Evolutionary conservation across 192 early-diverging fungal species (phyloP).

Genomic region (Fimicolochytrium jonesii): DNA sequence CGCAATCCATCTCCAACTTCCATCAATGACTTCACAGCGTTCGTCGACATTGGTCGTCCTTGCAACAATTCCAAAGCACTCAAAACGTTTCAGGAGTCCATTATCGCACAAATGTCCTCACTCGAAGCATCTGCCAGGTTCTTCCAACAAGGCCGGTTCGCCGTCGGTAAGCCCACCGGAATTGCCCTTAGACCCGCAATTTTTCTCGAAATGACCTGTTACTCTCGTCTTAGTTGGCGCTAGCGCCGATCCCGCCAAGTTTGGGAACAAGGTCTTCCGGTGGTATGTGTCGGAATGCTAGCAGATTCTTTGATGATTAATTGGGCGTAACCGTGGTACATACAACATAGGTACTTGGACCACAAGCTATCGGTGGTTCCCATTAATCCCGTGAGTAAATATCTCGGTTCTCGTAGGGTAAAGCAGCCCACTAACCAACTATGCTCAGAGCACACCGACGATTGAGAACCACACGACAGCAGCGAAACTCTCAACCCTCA

Average conservation of each 20-base stretch:
- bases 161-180: neutral
- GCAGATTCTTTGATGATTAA: neutral
- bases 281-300: slow-evolving; percentile 50
- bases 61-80: no score
- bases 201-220: neutral
- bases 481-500: slow-evolving; percentile 24
- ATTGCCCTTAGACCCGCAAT: neutral
- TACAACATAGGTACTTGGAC: slow-evolving; percentile 27
- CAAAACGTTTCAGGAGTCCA: no score
- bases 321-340: neutral
- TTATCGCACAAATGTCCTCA: no score
- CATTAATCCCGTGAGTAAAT: slow-evolving; percentile 36
- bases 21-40: no score
- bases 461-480: slow-evolving; percentile 30
- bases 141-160: neutral
- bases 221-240: slow-evolving; percentile 70
- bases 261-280: slow-evolving; percentile 77
- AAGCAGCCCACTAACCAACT: neutral
- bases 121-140: no score
- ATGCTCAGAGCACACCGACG: slow-evolving; percentile 4
- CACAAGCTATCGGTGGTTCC: slow-evolving; percentile 27
- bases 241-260: slow-evolving; percentile 65
- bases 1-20: no score
- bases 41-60: no score
- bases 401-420: neutral